Evolutionary conservation across 305 asterid genomes (phyloP).

Genomic region (Fraxinus baroniana): DNA sequence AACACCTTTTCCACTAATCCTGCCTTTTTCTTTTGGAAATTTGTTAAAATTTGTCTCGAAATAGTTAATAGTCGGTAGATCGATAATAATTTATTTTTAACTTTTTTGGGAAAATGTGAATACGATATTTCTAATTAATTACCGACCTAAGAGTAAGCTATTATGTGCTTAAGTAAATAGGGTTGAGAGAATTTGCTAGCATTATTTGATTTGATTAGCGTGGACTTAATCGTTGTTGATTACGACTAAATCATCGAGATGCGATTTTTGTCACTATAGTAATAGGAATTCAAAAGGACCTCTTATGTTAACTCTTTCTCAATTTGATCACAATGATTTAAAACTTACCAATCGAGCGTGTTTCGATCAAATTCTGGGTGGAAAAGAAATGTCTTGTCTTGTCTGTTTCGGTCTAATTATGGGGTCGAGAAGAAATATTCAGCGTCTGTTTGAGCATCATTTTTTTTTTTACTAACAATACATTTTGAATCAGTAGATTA

Average conservation of each 20-base stretch:
- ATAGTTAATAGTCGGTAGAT: background rate
- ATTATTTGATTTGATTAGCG: background rate
- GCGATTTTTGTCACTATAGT: background rate
- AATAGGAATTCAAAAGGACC: background rate
- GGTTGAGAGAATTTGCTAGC: background rate
- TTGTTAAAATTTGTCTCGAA: background rate
- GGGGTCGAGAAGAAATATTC: too few relatives aligned
- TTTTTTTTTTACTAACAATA: too few relatives aligned
- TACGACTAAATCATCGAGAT: background rate
- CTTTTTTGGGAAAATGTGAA: background rate
- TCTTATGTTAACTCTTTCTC: background rate
- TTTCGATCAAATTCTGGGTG: background rate
- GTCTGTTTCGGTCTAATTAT: background rate
- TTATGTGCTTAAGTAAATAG: background rate
- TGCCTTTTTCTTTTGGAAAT: background rate
- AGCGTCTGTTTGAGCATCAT: too few relatives aligned
- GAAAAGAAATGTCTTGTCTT: background rate
- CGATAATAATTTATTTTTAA: background rate
- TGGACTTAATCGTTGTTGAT: background rate
- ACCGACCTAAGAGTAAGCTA: background rate
- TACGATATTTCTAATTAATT: background rate
- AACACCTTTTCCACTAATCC: slow-evolving; percentile 20
- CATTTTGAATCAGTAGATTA: too few relatives aligned
- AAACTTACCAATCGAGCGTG: background rate
- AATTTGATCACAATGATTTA: background rate